phyloP scores from a whole-genome alignment of 2,329 filamentous ascomycete genomes.

The Gnomoniopsis sp. region DNA sequence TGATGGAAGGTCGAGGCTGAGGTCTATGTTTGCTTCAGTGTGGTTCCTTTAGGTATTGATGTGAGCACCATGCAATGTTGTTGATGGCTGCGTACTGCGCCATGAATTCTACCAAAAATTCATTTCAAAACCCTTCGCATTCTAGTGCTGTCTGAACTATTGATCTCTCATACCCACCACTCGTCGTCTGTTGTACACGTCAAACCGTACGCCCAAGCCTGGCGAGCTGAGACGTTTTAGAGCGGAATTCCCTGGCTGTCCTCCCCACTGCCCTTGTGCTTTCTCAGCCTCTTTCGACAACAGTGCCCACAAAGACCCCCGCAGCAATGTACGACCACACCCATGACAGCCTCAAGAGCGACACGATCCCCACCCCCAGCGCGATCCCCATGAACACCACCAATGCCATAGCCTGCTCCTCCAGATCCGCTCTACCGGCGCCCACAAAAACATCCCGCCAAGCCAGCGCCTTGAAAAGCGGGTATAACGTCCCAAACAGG shows the following conservation, averaged over 20 bases:
- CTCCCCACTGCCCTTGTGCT: background rate
- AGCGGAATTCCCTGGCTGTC: background rate
- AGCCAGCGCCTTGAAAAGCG: background rate
- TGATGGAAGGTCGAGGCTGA: too few species aligned
- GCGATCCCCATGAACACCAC: background rate
- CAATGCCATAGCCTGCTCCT: background rate
- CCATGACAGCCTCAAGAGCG: background rate
- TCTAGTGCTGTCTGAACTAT: too few species aligned
- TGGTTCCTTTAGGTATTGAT: too few species aligned
- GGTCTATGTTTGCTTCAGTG: too few species aligned
- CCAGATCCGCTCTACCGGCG: background rate
- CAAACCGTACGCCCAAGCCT: too few species aligned
- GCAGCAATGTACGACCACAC: background rate
- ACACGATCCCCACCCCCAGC: background rate
- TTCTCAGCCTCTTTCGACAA: background rate
- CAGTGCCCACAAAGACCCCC: background rate
- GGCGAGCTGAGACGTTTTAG: background rate
- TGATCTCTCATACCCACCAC: too few species aligned
- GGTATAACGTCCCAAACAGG: background rate
- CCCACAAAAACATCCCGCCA: background rate
- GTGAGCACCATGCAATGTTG: too few species aligned
- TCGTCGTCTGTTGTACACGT: too few species aligned
- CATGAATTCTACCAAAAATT: too few species aligned
- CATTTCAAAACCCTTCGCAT: too few species aligned
- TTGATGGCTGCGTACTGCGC: too few species aligned